Base-by-base conservation (phyloP, 1,284 basidiomycete genomes). In the Schizopora paradoxa region DNA sequence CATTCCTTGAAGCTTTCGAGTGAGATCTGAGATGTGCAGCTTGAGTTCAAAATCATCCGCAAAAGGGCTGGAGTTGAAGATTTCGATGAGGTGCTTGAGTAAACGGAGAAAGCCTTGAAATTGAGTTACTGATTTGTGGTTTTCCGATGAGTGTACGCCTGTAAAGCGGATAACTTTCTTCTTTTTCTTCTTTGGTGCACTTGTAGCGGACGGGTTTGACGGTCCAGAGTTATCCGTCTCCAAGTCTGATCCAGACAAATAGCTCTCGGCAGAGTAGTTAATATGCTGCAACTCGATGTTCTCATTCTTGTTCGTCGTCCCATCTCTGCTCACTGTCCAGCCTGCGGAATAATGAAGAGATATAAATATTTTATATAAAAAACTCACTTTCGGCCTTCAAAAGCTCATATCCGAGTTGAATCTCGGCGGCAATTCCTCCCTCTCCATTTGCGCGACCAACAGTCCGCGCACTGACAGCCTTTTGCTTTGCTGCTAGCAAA, bases 251-350 rank as follows among this genome's bases (percentile, higher is more conserved):
- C n/a, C n/a, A n/a, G n/a, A n/a, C n/a, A n/a, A n/a, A n/a, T n/a
- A n/a, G n/a, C n/a, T n/a, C n/a, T n/a, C n/a, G n/a, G 19, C 27
- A 8, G 23, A 21, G 18, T 13, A 7, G 18, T 44, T 51, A 19
- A 59, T 43, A 8, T 39, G 45, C 0, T 43, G 19, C 1, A 28
- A 44, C 13, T 59, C 49, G 33, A 54, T 57, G 22, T 56, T 52
- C 18, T 53, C 48, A n/a, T 50, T 33, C 23, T 43, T 40, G 32
- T 56, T 47, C 0, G 55, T 54, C 6, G 55, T 59, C 46, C 43
- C 32, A 31, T 49, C 47, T 2, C 33, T 27, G 4, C 47, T 43
- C 19, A 29, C 19, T 27, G 43, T 49, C 11, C 45, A 28, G 11
- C 41, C 46, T 48, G 4, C 10, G 3, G 4, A 22, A 41, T n/a